Conservation (phyloP, 2,329 filamentous ascomycete species). For the Fusarium praegraminearum region DNA sequence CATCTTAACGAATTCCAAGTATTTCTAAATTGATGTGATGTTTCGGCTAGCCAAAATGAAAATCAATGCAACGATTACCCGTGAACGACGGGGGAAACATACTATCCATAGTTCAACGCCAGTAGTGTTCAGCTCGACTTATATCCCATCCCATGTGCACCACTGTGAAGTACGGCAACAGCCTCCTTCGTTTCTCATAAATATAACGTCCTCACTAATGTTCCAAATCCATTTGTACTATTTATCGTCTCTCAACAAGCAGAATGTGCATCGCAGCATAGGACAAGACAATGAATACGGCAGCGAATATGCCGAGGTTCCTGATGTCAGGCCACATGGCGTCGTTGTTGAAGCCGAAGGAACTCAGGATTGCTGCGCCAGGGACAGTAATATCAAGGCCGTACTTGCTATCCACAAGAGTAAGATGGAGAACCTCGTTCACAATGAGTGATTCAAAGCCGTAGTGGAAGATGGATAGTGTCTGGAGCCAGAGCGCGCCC, state of each 20-base stretch:
- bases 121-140: slow-evolving; percentile 12
- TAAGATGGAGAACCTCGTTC: slow-evolving; percentile 93
- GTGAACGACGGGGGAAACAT: not conserved
- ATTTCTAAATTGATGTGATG: not conserved
- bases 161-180: not conserved
- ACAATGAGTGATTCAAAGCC: slow-evolving; percentile 96
- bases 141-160: slow-evolving; percentile 5
- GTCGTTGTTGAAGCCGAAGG: slow-evolving; percentile 91
- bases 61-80: slow-evolving; percentile 11
- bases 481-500: slow-evolving; percentile 89
- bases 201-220: slow-evolving; percentile 10
- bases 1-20: not conserved
- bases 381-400: slow-evolving; percentile 97
- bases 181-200: not conserved
- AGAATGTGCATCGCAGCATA: slow-evolving; percentile 94
- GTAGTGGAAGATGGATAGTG: slow-evolving; percentile 97
- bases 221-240: slow-evolving; percentile 10
- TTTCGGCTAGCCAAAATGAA: slow-evolving; percentile 3
- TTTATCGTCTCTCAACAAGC: slow-evolving; percentile 81
- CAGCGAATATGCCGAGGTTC: slow-evolving; percentile 84
- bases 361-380: slow-evolving; percentile 91
- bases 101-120: slow-evolving; percentile 29
- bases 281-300: slow-evolving; percentile 85
- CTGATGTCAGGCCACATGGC: slow-evolving; percentile 88
- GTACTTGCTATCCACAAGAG: slow-evolving; percentile 92